Base-by-base conservation (phyloP, 176 grass and related monocot species). In the Alloteropsis semialata region DNA sequence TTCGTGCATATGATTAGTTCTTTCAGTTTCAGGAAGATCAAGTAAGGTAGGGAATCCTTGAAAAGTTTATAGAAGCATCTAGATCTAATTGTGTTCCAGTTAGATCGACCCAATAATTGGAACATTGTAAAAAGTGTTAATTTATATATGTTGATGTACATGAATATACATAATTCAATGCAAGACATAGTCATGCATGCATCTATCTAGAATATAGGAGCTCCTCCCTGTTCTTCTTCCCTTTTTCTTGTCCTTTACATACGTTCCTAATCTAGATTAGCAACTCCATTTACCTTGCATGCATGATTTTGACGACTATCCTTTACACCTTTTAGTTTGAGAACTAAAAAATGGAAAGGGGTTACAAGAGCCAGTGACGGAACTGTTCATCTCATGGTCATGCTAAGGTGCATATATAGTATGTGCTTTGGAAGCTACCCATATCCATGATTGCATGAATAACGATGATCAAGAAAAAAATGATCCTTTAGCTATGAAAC, bases 1-100 rank as follows among this genome's bases (percentile, higher is more conserved):
- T 14, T 69, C 22, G n/a, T n/a, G n/a, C n/a, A n/a, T n/a, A 25
- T 14, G 22, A 65, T 45, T 28, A 5, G 5, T 64, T 65, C 15
- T 54, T 53, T 36, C 65, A 59, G 16, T 54, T 53, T 36, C 65
- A 59, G 16, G 79, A 87, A 76, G 39, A 5, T 76, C 30, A n/a
- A 27, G 69, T 63, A 39, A 39, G 9, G 32, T 21, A 22, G 10
- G 32, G 62, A 37, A 65, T 38, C 18, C 33, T 65, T 36, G 1
- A 65, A 38, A 11, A 22, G 33, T 10, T 38, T 38, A 65, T 38
- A 10, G 18, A 65, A 38, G 9, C 4, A 8, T 65, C 62, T 37
- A 2, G 2, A 36, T 5, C 34, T 36, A 36, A 3, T 3, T 22
- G 18, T 22, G 8, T 38, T 65, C 4, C 3, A 37, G 37, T 65